These are phyloP conservation scores for Auriculariales sp. DNA, from an alignment of 768 basidiomycete genomes.

Conservation along the genomic window DNA sequence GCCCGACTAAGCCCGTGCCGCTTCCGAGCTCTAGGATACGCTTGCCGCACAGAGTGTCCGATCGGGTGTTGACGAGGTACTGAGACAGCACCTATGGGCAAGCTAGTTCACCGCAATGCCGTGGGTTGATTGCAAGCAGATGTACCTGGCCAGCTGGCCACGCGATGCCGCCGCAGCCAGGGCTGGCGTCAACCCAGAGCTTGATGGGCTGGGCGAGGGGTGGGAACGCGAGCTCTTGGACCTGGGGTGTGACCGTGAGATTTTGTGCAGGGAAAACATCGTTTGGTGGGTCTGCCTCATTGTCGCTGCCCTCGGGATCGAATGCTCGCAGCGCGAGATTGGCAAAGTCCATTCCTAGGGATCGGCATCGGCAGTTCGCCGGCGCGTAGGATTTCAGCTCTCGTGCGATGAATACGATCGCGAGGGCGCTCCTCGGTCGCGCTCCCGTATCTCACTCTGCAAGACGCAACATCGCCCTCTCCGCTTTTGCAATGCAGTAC, in stretches of 20 bases:
- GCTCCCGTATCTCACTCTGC: too few species aligned
- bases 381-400: too few species aligned
- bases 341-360: too few species aligned
- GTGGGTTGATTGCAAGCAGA: slow-evolving; percentile 1
- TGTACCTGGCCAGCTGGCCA: slow-evolving; percentile 87
- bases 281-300: slow-evolving; percentile 3
- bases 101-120: too few species aligned
- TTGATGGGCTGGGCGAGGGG: slow-evolving; percentile 11
- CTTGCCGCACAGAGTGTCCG: slow-evolving; percentile 33
- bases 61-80: slow-evolving; percentile 50
- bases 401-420: not conserved
- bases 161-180: slow-evolving; percentile 83
- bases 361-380: too few species aligned
- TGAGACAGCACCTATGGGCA: slow-evolving; percentile 52
- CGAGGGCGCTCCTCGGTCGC: too few species aligned
- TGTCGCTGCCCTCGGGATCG: not conserved
- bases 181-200: slow-evolving; percentile 61
- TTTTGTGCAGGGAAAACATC: slow-evolving; percentile 8
- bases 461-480: not conserved
- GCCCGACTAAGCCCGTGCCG: slow-evolving; percentile 87
- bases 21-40: slow-evolving; percentile 73
- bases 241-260: slow-evolving; percentile 7
- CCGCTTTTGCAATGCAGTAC: not conserved
- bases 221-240: slow-evolving; percentile 5
- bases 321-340: not conserved